Evolutionary conservation across 1,284 basidiomycete species (phyloP).

Genomic region (Ceratobasidium sp.): DNA sequence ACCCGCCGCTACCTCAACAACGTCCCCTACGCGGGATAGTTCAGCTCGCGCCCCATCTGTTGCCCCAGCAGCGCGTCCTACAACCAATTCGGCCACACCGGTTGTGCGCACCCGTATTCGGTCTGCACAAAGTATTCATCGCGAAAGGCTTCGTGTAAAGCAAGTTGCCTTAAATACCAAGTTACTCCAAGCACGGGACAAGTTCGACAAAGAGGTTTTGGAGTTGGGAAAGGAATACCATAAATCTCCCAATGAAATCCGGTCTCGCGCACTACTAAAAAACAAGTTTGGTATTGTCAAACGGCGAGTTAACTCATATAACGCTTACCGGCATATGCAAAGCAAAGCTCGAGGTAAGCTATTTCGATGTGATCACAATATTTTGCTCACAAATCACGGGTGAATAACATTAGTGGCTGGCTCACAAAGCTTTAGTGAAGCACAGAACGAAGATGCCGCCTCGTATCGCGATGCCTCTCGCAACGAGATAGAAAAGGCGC

Average conservation of each 20-base stretch:
- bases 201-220: not conserved
- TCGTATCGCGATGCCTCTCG: not conserved
- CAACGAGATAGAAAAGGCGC: not conserved
- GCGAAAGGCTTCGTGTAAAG: not conserved
- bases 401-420: not conserved
- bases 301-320: not conserved
- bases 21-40: not conserved
- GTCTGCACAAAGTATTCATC: not conserved
- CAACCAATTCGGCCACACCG: not conserved
- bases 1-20: not conserved
- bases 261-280: not conserved
- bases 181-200: not conserved
- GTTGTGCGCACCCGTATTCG: not conserved
- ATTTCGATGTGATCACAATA: too few species aligned
- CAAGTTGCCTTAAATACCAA: not conserved
- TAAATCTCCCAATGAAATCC: not conserved
- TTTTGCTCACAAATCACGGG: not conserved
- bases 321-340: slow-evolving; percentile 7
- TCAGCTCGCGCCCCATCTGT: not conserved
- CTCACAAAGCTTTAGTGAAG: not conserved
- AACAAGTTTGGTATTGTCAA: slow-evolving; percentile 3
- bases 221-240: slow-evolving; percentile 16
- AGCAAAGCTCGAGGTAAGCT: not conserved
- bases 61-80: not conserved
- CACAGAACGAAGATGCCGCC: not conserved